phyloP scores from a whole-genome alignment of 164 flowering plant species.

The Chimonanthus salicifolius region DNA sequence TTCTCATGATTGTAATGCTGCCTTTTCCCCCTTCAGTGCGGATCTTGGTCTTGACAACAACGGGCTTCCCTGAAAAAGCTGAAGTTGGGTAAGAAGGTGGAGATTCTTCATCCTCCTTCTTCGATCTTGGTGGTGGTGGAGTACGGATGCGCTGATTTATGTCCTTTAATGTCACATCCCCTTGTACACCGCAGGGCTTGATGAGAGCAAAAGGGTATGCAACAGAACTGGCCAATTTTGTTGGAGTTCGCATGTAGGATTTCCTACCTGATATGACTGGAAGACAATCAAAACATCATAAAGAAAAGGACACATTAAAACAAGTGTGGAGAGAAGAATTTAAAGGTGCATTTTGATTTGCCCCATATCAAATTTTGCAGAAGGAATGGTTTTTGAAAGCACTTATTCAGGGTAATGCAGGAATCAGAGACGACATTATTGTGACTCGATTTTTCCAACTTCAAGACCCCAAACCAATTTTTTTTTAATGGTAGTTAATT shows the following conservation, averaged over 20 bases:
- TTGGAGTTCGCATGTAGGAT: constrained; percentile 49
- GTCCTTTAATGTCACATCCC: constrained; percentile 85
- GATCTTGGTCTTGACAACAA: constrained; percentile 85
- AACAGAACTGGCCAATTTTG: constrained; percentile 66
- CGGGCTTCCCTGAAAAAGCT: constrained; percentile 94
- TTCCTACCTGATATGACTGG: constrained; percentile 43
- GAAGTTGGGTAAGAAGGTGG: constrained; percentile 61
- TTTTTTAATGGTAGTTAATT: too few species aligned
- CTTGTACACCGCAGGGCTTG: constrained; percentile 73
- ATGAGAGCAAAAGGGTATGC: constrained; percentile 87
- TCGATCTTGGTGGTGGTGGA: constrained; percentile 49
- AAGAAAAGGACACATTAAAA: not conserved
- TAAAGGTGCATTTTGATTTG: not conserved
- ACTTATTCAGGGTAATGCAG: not conserved
- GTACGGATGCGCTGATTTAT: constrained; percentile 76
- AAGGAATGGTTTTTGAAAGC: not conserved
- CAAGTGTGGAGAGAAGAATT: not conserved
- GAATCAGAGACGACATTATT: too few species aligned
- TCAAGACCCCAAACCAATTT: not conserved
- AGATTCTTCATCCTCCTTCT: constrained; percentile 36
- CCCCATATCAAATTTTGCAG: not conserved
- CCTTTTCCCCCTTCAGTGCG: constrained; percentile 96
- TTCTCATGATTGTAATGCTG: constrained; percentile 93
- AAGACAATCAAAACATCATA: not conserved
- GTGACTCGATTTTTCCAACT: not conserved